These are phyloP conservation scores for Tetrapisispora iriomotensis DNA, from an alignment of 805 yeast genomes.

Conservation along the genomic window DNA sequence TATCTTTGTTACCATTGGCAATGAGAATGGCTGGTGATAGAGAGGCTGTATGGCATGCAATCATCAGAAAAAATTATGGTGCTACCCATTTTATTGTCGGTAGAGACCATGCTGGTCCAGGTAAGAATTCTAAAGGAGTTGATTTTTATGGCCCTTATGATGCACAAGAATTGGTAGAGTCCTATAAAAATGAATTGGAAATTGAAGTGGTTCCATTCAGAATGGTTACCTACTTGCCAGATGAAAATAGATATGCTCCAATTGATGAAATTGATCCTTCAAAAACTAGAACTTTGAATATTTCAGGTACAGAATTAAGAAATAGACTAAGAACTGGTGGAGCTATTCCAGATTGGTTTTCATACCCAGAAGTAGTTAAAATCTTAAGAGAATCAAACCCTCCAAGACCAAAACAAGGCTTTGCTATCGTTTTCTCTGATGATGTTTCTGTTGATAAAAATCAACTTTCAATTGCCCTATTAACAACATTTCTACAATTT, in stretches of 20 bases:
- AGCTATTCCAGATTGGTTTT: slow-evolving; percentile 92
- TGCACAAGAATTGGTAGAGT: slow-evolving; percentile 81
- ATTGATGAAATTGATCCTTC: slow-evolving; percentile 74
- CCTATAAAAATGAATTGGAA: slow-evolving; percentile 64
- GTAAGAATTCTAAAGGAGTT: slow-evolving; percentile 74
- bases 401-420: slow-evolving; percentile 84
- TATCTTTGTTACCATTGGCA: slow-evolving; percentile 83
- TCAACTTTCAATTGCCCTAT: slow-evolving; percentile 71
- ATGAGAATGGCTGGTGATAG: slow-evolving; percentile 99
- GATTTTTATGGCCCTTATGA: slow-evolving; percentile 97
- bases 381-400: slow-evolving; percentile 89
- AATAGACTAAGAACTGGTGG: slow-evolving; percentile 77
- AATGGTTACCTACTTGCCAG: slow-evolving; percentile 94
- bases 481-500: slow-evolving; percentile 83
- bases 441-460: slow-evolving; percentile 49
- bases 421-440: slow-evolving; percentile 60
- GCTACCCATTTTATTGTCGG: slow-evolving; percentile 97
- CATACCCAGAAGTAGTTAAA: slow-evolving; percentile 90
- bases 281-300: slow-evolving; percentile 73
- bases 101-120: slow-evolving; percentile 98
- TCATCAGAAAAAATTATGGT: slow-evolving; percentile 92
- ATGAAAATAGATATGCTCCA: slow-evolving; percentile 90
- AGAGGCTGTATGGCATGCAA: slow-evolving; percentile 97
- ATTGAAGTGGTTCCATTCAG: slow-evolving; percentile 92
- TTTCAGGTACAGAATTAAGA: slow-evolving; percentile 91